phyloP scores from a whole-genome alignment of 2,329 filamentous ascomycete genomes.

The Cladosporium phlei region DNA sequence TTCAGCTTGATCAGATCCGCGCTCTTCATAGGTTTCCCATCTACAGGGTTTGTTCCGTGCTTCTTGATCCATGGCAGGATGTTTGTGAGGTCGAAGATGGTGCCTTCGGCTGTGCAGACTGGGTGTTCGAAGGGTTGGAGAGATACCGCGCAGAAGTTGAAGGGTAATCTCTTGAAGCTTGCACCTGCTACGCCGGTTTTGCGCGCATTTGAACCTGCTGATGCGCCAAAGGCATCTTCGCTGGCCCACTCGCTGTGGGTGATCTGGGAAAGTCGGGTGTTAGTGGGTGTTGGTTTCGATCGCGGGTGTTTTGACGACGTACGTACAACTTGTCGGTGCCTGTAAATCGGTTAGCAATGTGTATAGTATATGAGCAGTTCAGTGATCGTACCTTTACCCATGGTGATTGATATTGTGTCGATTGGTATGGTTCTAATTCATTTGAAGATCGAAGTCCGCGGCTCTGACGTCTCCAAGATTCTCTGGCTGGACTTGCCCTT shows the following conservation, averaged over 20 bases:
- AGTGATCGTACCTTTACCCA: constrained; percentile 21
- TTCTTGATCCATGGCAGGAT: constrained; percentile 93
- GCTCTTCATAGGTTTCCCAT: constrained; percentile 70
- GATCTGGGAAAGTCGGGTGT: constrained; percentile 55
- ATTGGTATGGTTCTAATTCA: too few species aligned
- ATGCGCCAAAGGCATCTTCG: constrained; percentile 80
- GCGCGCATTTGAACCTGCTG: constrained; percentile 61
- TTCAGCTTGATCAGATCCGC: constrained; percentile 85
- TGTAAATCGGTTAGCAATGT: constrained; percentile 18
- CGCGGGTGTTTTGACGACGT: constrained; percentile 22
- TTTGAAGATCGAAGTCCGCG: too few species aligned
- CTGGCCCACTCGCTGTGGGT: constrained; percentile 98
- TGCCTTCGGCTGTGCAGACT: constrained; percentile 82
- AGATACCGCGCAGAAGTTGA: constrained; percentile 95
- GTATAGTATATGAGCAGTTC: neutral
- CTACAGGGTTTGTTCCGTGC: constrained; percentile 85
- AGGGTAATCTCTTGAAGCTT: constrained; percentile 82
- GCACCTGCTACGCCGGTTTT: constrained; percentile 51
- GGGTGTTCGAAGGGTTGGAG: constrained; percentile 93
- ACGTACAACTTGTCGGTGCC: constrained; percentile 39
- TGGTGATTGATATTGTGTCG: too few species aligned
- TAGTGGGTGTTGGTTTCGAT: neutral
- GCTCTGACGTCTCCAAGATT: constrained; percentile 1
- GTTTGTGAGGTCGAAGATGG: constrained; percentile 91
- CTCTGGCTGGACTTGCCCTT: neutral